Evolutionary conservation across 352 stramenopile genomes (phyloP).

Genomic region (Globisporangium echinulatum): DNA sequence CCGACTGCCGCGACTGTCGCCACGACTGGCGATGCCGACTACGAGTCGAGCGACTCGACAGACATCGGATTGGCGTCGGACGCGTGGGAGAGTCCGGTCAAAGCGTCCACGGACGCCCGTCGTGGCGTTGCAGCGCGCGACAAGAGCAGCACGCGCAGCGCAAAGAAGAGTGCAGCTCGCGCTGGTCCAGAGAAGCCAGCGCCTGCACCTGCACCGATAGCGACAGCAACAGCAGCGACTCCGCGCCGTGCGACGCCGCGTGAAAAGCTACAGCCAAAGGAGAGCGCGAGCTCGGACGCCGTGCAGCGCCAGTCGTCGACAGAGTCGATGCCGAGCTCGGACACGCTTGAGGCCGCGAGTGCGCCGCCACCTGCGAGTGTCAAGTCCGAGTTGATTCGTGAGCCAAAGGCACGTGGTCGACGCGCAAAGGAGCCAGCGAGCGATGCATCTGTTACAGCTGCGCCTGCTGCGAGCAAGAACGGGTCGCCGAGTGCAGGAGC

Average conservation of each 20-base stretch:
- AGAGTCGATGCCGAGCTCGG: conserved; percentile 3
- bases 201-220: neutral
- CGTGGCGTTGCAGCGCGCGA: conserved; percentile 16
- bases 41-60: conserved; percentile 16
- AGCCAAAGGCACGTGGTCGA: conserved; percentile 3
- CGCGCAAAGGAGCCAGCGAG: conserved; percentile 3
- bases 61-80: conserved; percentile 9
- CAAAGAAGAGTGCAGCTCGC: conserved; percentile 16
- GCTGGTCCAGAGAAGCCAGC: conserved; percentile 7
- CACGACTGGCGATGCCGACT: conserved; percentile 3
- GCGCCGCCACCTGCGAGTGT: neutral
- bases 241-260: conserved; percentile 52
- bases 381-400: neutral
- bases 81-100: conserved; percentile 11
- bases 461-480: neutral
- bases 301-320: conserved; percentile 1
- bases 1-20: neutral
- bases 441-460: neutral
- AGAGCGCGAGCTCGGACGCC: conserved; percentile 1
- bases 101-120: conserved; percentile 9
- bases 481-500: neutral
- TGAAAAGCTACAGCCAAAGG: conserved; percentile 40
- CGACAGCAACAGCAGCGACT: neutral
- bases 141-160: conserved; percentile 12
- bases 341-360: neutral